Base-by-base conservation (phyloP, 1,139 yeast species). In the Hemisphaericaspora subhashii region DNA sequence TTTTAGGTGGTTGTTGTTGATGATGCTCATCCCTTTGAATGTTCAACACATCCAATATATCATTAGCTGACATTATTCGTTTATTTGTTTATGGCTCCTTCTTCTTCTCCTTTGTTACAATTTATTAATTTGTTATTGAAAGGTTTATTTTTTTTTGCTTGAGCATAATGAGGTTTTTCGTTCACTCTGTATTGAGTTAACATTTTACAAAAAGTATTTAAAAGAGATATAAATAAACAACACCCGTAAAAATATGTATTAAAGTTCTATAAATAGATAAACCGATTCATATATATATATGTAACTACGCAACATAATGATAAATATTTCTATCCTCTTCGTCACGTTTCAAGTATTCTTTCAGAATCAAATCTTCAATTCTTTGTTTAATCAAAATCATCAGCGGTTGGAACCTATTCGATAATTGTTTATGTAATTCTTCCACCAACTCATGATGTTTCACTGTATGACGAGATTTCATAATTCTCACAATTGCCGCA, bases 401-500 rank as follows among this genome's bases (percentile, higher is more conserved):
- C 42, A 80, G 79, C 1, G 95, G 87, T 35, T 76, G 77, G 60
- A 92, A 90, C 45, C 95, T 66, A 31, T 72, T 64, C 15, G 73
- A 64, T 27, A 88, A 68, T 47, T 81, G 87, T 39, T 75, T 72
- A 14, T 85, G 73, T 7, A 83, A 79, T 47, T 83, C 90, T 33
- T 75, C 77, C 15, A 86, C 66, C 40, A 90, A 68, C 41, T 83
- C 83, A 47, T 79, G 79, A 56, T 86, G 92, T 29, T 63, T 69
- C 39, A 84, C 55, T 0, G 72, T 62, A 51, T 81, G 83, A 26
- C 90, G 68, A 1, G 86, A 74, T 58, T 92, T 92, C 92, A 92
- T 83, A 9, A 85, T 79, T 39, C 98, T 73, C 2, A 90, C 96
- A 41, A 90, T 78, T 0, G 96, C 95, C 0, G 98, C 97, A 53